Conservation (phyloP, 1,284 basidiomycete genomes). For the Bjerkandera adusta region DNA sequence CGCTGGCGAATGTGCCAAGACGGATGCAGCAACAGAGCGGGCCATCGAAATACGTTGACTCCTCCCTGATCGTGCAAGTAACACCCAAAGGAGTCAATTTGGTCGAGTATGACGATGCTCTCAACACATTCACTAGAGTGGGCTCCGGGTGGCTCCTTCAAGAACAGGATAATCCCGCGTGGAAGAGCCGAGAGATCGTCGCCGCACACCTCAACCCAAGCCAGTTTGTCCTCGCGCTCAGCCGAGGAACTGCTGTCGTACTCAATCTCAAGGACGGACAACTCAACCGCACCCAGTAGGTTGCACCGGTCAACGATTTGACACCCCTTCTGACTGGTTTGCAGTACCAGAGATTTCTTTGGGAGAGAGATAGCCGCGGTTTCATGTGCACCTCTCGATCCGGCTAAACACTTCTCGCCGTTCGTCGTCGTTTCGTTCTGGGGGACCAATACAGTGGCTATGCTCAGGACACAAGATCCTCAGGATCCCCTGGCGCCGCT, state of each 20-base stretch:
- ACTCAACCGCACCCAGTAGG: constrained; percentile 38
- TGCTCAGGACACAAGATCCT: constrained; percentile 47
- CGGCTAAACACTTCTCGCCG: constrained; percentile 42
- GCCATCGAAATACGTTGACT: constrained; percentile 44
- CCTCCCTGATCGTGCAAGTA: constrained; percentile 68
- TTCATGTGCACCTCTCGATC: constrained; percentile 56
- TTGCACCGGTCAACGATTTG: constrained; percentile 6
- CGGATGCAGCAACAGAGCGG: constrained; percentile 26
- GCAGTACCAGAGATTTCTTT: constrained; percentile 23
- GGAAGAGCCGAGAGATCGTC: constrained; percentile 51
- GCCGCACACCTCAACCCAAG: constrained; percentile 64
- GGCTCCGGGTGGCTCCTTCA: constrained; percentile 34
- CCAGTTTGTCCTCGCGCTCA: constrained; percentile 66
- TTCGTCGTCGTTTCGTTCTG: constrained; percentile 75
- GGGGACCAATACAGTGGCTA: constrained; percentile 62
- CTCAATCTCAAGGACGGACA: constrained; percentile 45
- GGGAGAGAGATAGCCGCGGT: constrained; percentile 62
- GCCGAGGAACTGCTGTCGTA: constrained; percentile 52
- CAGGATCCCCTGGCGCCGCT: constrained; percentile 38
- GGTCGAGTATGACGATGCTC: constrained; percentile 46
- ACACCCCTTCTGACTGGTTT: neutral
- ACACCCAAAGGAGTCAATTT: constrained; percentile 55
- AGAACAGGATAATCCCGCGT: constrained; percentile 23
- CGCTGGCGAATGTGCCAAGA: constrained; percentile 55
- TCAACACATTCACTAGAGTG: constrained; percentile 32